Percentiles rank a stretch among this genome's conserved stretches.
Evolutionary conservation across 805 yeast species (phyloP).

Genomic region (Suhomyces canberraensis): DNA sequence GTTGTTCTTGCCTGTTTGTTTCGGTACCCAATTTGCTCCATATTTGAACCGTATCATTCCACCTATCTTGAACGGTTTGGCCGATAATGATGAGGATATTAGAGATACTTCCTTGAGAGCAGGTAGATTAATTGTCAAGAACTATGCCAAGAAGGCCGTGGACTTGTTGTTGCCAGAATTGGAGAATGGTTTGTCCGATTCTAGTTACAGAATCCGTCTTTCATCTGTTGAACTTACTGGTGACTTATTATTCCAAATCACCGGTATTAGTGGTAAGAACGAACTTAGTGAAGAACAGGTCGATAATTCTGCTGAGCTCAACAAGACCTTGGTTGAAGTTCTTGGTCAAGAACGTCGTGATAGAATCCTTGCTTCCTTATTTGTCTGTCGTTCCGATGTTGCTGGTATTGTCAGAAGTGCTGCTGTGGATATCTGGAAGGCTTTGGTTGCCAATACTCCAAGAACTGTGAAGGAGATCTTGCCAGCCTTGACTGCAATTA

Average conservation of each 20-base stretch:
- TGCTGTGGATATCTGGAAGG: slow-evolving; percentile 94
- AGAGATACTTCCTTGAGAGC: slow-evolving; percentile 89
- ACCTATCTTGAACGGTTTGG: slow-evolving; percentile 87
- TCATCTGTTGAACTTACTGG: slow-evolving; percentile 95
- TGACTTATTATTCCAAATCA: slow-evolving; percentile 87
- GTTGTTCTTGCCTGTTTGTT: slow-evolving; percentile 88
- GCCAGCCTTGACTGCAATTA: slow-evolving; percentile 74
- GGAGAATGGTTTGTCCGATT: slow-evolving; percentile 82
- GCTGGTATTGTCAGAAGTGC: slow-evolving; percentile 84
- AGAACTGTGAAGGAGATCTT: slow-evolving; percentile 88
- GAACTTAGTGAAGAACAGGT: slow-evolving; percentile 59
- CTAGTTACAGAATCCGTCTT: slow-evolving; percentile 80
- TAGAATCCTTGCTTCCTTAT: slow-evolving; percentile 77
- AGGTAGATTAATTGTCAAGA: slow-evolving; percentile 86
- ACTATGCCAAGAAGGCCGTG: slow-evolving; percentile 88
- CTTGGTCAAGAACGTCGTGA: slow-evolving; percentile 89
- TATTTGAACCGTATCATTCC: slow-evolving; percentile 83
- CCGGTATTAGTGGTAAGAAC: slow-evolving; percentile 80
- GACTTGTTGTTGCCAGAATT: slow-evolving; percentile 92
- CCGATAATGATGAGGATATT: slow-evolving; percentile 82
- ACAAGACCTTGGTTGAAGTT: slow-evolving; percentile 64
- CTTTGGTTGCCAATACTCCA: slow-evolving; percentile 93
- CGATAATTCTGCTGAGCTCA: slow-evolving; percentile 49
- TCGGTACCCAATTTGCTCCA: slow-evolving; percentile 88
- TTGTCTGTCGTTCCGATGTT: slow-evolving; percentile 90